Percentiles rank a stretch among this genome's conserved stretches.
Conservation (phyloP, 2,329 filamentous ascomycete species). For the Boeremia lycopersici region DNA sequence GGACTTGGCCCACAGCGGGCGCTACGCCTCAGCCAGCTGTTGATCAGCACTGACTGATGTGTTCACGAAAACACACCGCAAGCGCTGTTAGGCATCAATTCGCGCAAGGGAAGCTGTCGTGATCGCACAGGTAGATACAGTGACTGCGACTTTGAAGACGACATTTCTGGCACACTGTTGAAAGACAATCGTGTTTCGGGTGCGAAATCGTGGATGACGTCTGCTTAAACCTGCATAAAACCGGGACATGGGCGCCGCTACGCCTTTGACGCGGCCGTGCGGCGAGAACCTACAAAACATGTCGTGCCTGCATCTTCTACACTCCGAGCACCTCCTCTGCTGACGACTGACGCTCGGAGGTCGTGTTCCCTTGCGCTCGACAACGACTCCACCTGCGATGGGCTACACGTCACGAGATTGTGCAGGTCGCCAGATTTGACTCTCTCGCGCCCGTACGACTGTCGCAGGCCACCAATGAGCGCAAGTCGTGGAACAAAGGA, state of each 20-base stretch:
- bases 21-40: constrained; percentile 35
- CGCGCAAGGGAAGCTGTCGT: background rate
- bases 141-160: background rate
- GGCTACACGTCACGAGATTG: constrained; percentile 35
- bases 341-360: constrained; percentile 39
- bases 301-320: constrained; percentile 29
- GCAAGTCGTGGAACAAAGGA: constrained; percentile 47
- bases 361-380: constrained; percentile 49
- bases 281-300: constrained; percentile 42
- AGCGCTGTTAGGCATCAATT: constrained; percentile 12
- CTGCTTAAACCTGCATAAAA: constrained; percentile 31
- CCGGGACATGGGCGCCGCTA: constrained; percentile 39
- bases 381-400: constrained; percentile 29
- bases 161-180: background rate
- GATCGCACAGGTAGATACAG: background rate
- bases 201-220: constrained; percentile 28
- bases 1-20: constrained; percentile 24
- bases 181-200: background rate
- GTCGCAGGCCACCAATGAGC: constrained; percentile 37
- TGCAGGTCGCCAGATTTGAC: constrained; percentile 27
- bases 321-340: constrained; percentile 46
- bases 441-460: constrained; percentile 29
- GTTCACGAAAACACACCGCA: constrained; percentile 15
- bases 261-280: constrained; percentile 23
- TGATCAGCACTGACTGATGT: constrained; percentile 10